Evolutionary conservation across 2,329 filamentous ascomycete species (phyloP).

Genomic region (Celoporthe dispersa): DNA sequence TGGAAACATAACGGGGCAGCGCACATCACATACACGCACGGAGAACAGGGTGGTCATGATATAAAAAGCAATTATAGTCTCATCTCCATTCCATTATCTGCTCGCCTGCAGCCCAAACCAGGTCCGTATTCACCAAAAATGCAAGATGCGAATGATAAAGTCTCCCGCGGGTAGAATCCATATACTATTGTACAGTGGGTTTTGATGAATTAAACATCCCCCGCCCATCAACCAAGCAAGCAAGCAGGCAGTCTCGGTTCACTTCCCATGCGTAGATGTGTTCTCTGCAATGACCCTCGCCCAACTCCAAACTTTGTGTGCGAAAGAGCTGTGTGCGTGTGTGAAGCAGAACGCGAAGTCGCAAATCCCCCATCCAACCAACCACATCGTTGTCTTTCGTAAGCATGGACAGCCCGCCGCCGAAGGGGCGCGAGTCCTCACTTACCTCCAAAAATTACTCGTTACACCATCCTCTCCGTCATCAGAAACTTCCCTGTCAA

Average conservation of each 20-base stretch:
- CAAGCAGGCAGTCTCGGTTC: slow-evolving; percentile 11
- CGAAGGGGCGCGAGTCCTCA: slow-evolving; percentile 2
- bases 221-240: slow-evolving; percentile 9
- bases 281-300: slow-evolving; percentile 13
- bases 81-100: slow-evolving; percentile 2
- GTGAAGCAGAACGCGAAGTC: slow-evolving; percentile 1
- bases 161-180: neutral
- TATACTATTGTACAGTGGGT: slow-evolving; percentile 20
- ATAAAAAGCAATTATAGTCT: neutral
- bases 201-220: slow-evolving; percentile 13
- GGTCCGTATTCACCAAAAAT: neutral
- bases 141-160: neutral
- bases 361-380: slow-evolving; percentile 6
- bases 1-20: neutral
- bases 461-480: neutral
- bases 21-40: neutral
- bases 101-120: neutral
- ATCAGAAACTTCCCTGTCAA: neutral
- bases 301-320: slow-evolving; percentile 27
- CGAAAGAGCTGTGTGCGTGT: slow-evolving; percentile 10
- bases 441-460: slow-evolving; percentile 16
- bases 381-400: slow-evolving; percentile 26
- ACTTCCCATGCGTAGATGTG: slow-evolving; percentile 5
- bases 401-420: slow-evolving; percentile 19
- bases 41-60: neutral